Conservation (phyloP, 805 yeast genomes). For the Pichia pseudocactophila region DNA sequence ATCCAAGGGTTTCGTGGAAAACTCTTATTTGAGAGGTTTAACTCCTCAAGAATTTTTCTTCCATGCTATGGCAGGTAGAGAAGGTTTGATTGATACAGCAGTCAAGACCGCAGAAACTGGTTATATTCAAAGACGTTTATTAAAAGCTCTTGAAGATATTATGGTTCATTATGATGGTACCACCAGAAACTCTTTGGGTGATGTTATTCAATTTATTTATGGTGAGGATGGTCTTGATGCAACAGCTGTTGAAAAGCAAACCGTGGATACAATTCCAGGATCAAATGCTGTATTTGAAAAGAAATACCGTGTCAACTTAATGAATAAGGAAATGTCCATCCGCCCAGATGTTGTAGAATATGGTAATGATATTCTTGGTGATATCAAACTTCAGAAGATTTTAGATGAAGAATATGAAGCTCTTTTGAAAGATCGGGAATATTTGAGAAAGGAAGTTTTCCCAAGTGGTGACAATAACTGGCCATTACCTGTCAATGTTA, state of each 20-base stretch:
- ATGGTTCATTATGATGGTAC: slow-evolving; percentile 95
- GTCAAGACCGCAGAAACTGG: slow-evolving; percentile 99
- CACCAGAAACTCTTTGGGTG: slow-evolving; percentile 95
- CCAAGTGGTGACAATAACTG: slow-evolving; percentile 91
- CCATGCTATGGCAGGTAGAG: slow-evolving; percentile 99
- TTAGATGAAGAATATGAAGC: slow-evolving; percentile 83
- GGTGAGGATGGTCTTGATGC: slow-evolving; percentile 99
- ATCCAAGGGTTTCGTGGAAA: slow-evolving; percentile 96
- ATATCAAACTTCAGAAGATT: slow-evolving; percentile 67
- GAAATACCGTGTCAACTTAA: slow-evolving; percentile 78
- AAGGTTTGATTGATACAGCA: slow-evolving; percentile 98
- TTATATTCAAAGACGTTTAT: slow-evolving; percentile 94
- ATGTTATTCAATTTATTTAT: slow-evolving; percentile 87
- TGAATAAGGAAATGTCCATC: slow-evolving; percentile 52
- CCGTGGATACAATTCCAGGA: slow-evolving; percentile 92
- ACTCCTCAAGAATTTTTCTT: slow-evolving; percentile 98
- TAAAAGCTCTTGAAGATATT: slow-evolving; percentile 96
- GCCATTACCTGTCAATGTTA: slow-evolving; percentile 96
- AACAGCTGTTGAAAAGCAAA: slow-evolving; percentile 93
- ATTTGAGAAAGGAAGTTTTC: slow-evolving; percentile 73
- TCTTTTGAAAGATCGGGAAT: slow-evolving; percentile 64
- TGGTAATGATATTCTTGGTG: slow-evolving; percentile 87
- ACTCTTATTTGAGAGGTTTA: slow-evolving; percentile 91
- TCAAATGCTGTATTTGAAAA: slow-evolving; percentile 74
- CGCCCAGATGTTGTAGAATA: slow-evolving; percentile 74